Percentiles rank a stretch among this genome's conserved stretches.
These are phyloP conservation scores for Penicillium mononematosum DNA, from an alignment of 495 filamentous ascomycete species.

Conservation along the genomic window DNA sequence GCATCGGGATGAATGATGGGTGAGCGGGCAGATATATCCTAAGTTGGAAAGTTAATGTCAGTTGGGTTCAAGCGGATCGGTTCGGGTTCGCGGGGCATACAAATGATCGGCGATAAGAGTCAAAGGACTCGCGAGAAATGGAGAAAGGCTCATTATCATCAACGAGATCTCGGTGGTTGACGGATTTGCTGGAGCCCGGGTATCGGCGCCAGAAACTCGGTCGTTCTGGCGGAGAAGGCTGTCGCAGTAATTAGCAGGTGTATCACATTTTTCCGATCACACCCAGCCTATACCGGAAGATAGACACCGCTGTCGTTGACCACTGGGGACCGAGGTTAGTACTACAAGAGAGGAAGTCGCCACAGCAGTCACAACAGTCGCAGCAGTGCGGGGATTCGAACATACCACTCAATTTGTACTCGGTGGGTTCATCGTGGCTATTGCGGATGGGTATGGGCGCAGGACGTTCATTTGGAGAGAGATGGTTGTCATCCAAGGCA, in stretches of 20 bases:
- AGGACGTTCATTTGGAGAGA: slow-evolving; percentile 44
- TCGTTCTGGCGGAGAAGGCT: slow-evolving; percentile 91
- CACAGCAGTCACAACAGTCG: background rate
- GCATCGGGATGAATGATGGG: slow-evolving; percentile 63
- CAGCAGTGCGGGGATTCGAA: background rate
- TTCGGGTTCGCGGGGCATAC: slow-evolving; percentile 48
- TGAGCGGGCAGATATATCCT: slow-evolving; percentile 93
- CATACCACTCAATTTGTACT: slow-evolving; percentile 84
- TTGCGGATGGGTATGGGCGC: slow-evolving; percentile 60
- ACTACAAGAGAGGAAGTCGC: background rate
- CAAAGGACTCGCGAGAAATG: slow-evolving; percentile 96
- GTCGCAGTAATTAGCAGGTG: slow-evolving; percentile 20
- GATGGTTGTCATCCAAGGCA: slow-evolving; percentile 47
- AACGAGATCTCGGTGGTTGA: slow-evolving; percentile 67
- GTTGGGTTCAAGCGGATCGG: background rate
- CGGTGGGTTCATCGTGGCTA: slow-evolving; percentile 57
- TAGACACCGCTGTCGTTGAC: slow-evolving; percentile 97
- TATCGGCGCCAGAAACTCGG: slow-evolving; percentile 79
- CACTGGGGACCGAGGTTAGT: slow-evolving; percentile 50
- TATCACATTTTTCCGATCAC: background rate
- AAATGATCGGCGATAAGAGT: slow-evolving; percentile 95
- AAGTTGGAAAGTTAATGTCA: background rate
- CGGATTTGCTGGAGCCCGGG: slow-evolving; percentile 63
- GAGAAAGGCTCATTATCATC: slow-evolving; percentile 90
- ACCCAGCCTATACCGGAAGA: slow-evolving; percentile 67